Percentiles rank a stretch among this genome's conserved stretches.
Evolutionary conservation across 208 protist genomes (phyloP).

Genomic region (Crithidia brevicula): DNA sequence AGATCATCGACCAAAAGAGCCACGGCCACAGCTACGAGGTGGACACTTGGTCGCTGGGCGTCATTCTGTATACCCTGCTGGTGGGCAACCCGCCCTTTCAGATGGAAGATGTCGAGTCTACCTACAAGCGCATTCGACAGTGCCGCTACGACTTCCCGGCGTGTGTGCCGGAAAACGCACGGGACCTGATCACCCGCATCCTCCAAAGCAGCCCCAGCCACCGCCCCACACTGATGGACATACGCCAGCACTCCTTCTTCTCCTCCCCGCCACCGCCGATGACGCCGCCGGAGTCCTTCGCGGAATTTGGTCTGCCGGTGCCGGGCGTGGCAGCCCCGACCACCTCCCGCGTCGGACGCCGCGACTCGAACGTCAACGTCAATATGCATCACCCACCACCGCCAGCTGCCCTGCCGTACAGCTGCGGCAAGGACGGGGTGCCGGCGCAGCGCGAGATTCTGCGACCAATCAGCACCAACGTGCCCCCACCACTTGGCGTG

Average conservation of each 20-base stretch:
- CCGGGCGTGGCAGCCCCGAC: constrained; percentile 23
- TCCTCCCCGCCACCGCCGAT: constrained; percentile 47
- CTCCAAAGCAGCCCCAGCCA: constrained; percentile 80
- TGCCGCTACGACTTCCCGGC: constrained; percentile 95
- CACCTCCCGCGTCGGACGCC: constrained; percentile 13
- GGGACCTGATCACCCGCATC: constrained; percentile 93
- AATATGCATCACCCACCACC: constrained; percentile 28
- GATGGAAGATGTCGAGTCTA: constrained; percentile 95
- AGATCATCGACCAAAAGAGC: constrained; percentile 87
- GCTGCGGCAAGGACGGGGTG: constrained; percentile 13
- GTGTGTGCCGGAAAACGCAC: constrained; percentile 63
- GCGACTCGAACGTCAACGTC: constrained; percentile 9
- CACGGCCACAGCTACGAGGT: constrained; percentile 97
- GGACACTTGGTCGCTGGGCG: constrained; percentile 98
- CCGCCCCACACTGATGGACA: constrained; percentile 89
- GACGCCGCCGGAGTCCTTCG: constrained; percentile 55
- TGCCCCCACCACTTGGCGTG: constrained; percentile 22
- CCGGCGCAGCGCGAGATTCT: constrained; percentile 51
- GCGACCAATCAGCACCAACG: constrained; percentile 55
- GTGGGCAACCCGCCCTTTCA: constrained; percentile 98
- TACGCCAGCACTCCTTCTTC: constrained; percentile 93
- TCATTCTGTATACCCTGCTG: constrained; percentile 98
- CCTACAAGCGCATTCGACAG: constrained; percentile 95
- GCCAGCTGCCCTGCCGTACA: constrained; percentile 4
- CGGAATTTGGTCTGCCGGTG: constrained; percentile 41